These are phyloP conservation scores for Cyathus striatus DNA, from an alignment of 768 basidiomycete species.

Conservation along the genomic window DNA sequence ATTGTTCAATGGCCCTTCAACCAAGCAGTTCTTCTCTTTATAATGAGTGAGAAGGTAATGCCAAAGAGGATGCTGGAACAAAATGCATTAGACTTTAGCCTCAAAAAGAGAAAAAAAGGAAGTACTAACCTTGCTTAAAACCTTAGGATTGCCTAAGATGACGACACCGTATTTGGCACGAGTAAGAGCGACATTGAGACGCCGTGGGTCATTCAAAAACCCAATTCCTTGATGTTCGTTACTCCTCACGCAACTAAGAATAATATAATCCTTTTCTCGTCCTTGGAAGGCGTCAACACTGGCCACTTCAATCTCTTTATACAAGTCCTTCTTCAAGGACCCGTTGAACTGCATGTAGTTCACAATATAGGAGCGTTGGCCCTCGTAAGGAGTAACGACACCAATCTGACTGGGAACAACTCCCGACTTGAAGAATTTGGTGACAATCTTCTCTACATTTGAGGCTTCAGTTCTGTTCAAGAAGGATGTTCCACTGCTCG, in stretches of 20 bases:
- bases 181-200: conserved; percentile 94
- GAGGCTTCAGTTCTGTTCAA: conserved; percentile 97
- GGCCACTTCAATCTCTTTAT: conserved; percentile 99
- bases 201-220: conserved; percentile 95
- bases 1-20: conserved; percentile 95
- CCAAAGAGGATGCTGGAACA: conserved; percentile 89
- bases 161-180: conserved; percentile 98
- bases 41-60: conserved; percentile 97
- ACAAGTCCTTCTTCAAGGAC: conserved; percentile 97
- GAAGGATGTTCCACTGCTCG: conserved; percentile 97
- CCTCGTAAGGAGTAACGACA: conserved; percentile 98
- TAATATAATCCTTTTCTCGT: conserved; percentile 99
- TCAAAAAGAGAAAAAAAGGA: neutral
- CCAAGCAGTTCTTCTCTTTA: conserved; percentile 91
- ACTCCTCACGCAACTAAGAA: conserved; percentile 93
- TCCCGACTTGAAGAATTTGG: conserved; percentile 99
- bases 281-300: conserved; percentile 99
- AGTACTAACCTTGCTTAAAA: conserved; percentile 85
- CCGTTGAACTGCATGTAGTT: conserved; percentile 99
- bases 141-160: conserved; percentile 99
- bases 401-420: conserved; percentile 95
- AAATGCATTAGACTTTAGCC: conserved; percentile 6
- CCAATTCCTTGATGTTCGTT: conserved; percentile 99
- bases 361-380: conserved; percentile 96
- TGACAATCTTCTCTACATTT: conserved; percentile 99